A percentile compares a stretch with the other conserved stretches of the same genome.
phyloP scores from a whole-genome alignment of 257 asterid genomes.

The Thymus mandschuricus region DNA sequence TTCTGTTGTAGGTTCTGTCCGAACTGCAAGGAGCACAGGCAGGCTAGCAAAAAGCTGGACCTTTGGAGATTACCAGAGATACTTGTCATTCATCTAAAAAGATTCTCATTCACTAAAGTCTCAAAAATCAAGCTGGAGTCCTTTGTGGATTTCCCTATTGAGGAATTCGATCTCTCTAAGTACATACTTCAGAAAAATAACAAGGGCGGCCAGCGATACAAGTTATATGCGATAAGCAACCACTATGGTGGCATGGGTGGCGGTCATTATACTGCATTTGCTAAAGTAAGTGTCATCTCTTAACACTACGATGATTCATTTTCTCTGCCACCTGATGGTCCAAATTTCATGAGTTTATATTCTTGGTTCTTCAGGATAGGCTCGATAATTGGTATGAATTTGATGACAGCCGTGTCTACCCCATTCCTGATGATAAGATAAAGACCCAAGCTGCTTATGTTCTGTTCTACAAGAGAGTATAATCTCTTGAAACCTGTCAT shows the following conservation, averaged over 20 bases:
- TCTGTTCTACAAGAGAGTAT: constrained; percentile 71
- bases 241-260: constrained; percentile 70
- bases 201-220: constrained; percentile 44
- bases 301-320: too few species aligned
- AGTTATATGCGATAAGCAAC: constrained; percentile 71
- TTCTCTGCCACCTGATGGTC: neutral
- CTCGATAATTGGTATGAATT: constrained; percentile 62
- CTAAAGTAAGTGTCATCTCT: constrained; percentile 54
- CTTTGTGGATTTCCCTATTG: constrained; percentile 69
- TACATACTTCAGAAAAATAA: constrained; percentile 39
- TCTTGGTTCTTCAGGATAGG: constrained; percentile 53
- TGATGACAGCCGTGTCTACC: constrained; percentile 55
- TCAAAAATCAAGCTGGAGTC: constrained; percentile 69
- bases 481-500: constrained; percentile 42
- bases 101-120: constrained; percentile 62
- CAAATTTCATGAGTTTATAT: constrained; percentile 6
- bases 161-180: constrained; percentile 63
- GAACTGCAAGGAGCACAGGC: constrained; percentile 66
- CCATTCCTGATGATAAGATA: constrained; percentile 47
- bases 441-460: constrained; percentile 72
- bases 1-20: constrained; percentile 65
- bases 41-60: constrained; percentile 74
- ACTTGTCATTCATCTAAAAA: constrained; percentile 70
- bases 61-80: constrained; percentile 86
- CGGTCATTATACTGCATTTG: constrained; percentile 84